Conservation (phyloP, 1,284 basidiomycete genomes). For the Microbotryomycetes sp. region DNA sequence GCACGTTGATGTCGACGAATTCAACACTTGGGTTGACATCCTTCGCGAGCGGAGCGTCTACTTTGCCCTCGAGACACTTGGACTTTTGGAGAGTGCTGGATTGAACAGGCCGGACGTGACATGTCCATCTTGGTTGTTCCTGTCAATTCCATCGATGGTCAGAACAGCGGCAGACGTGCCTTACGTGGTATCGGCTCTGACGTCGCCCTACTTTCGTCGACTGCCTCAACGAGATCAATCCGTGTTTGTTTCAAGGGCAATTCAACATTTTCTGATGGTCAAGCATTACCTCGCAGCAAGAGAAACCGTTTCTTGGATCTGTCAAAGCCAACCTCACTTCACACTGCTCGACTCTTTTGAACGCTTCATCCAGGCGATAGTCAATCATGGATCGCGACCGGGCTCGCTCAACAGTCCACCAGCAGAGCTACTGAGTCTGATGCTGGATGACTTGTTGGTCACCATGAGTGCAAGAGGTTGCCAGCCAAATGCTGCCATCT, state of each 20-base stretch:
- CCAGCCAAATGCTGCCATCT: neutral
- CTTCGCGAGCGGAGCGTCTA: constrained; percentile 10
- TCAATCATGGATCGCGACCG: neutral
- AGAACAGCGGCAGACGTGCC: constrained; percentile 9
- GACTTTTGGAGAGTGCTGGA: constrained; percentile 22
- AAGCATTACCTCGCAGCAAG: constrained; percentile 26
- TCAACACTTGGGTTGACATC: constrained; percentile 21
- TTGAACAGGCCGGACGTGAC: neutral
- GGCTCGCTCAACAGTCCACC: constrained; percentile 2
- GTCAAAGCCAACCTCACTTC: neutral
- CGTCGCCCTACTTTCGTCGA: constrained; percentile 7
- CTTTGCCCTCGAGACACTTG: constrained; percentile 18
- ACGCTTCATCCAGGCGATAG: neutral
- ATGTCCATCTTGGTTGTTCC: constrained; percentile 30
- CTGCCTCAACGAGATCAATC: constrained; percentile 15
- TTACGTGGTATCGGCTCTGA: constrained; percentile 26
- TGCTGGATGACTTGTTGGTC: constrained; percentile 1
- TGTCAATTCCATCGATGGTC: constrained; percentile 25
- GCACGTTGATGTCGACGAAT: neutral
- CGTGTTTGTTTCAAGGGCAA: constrained; percentile 19
- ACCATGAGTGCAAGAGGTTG: constrained; percentile 6
- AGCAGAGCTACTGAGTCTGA: neutral
- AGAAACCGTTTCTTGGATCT: constrained; percentile 26
- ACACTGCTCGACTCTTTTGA: neutral
- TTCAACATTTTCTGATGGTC: constrained; percentile 22